phyloP scores from a whole-genome alignment of 257 asterid species.

The Lithospermum erythrorhizon region DNA sequence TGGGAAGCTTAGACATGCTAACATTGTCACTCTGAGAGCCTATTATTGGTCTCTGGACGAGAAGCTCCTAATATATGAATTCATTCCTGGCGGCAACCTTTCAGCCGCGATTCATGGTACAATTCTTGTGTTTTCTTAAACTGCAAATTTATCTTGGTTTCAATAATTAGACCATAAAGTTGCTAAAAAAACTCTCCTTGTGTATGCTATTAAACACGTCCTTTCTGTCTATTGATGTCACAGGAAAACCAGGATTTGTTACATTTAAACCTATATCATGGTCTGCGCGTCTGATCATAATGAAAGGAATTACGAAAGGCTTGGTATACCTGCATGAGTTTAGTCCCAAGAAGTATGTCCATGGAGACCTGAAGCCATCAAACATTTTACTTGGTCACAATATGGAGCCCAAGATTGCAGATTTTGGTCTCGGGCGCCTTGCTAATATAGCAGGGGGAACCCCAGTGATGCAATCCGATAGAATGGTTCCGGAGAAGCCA shows the following conservation, averaged over 20 bases:
- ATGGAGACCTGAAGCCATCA: slow-evolving; percentile 86
- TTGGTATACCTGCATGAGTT: slow-evolving; percentile 66
- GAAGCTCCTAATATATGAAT: slow-evolving; percentile 74
- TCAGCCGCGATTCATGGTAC: slow-evolving; percentile 67
- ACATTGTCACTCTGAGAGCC: slow-evolving; percentile 64
- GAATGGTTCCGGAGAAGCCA: slow-evolving; percentile 39
- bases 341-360: slow-evolving; percentile 91
- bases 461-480: slow-evolving; percentile 49
- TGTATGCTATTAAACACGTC: background rate
- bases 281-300: slow-evolving; percentile 54
- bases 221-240: slow-evolving; percentile 1
- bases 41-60: slow-evolving; percentile 94
- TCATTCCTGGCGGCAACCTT: slow-evolving; percentile 74
- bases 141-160: background rate
- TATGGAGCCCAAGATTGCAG: slow-evolving; percentile 76
- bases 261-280: slow-evolving; percentile 64
- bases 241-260: slow-evolving; percentile 78
- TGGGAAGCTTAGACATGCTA: slow-evolving; percentile 73
- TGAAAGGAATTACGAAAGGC: slow-evolving; percentile 86
- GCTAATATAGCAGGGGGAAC: slow-evolving; percentile 84
- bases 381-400: slow-evolving; percentile 65
- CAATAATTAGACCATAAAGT: background rate
- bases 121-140: slow-evolving; percentile 5
- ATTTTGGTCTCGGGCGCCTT: slow-evolving; percentile 87
- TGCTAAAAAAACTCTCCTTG: background rate